Evolutionary conservation across 768 basidiomycete genomes (phyloP).

Genomic region (Gelatoporia subvermispora): DNA sequence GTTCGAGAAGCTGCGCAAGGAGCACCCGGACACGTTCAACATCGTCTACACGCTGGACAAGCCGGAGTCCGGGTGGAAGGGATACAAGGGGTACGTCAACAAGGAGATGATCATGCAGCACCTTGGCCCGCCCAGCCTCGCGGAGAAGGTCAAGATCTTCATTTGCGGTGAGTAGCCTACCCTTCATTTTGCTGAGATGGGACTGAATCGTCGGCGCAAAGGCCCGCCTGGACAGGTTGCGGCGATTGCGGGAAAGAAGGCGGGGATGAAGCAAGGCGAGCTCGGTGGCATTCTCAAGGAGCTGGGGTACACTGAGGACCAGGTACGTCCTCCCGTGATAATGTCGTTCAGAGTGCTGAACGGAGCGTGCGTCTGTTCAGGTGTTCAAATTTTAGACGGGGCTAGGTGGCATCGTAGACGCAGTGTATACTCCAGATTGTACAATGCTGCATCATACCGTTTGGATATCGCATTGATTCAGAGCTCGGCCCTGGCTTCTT

Average conservation of each 20-base stretch:
- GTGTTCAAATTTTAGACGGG: slow-evolving; percentile 19
- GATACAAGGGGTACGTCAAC: slow-evolving; percentile 70
- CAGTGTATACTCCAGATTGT: too few species aligned
- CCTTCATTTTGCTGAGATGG: neutral
- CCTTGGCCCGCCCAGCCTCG: slow-evolving; percentile 55
- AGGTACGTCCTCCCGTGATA: slow-evolving; percentile 42
- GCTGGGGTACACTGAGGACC: slow-evolving; percentile 77
- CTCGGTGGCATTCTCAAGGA: slow-evolving; percentile 82
- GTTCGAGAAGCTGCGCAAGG: slow-evolving; percentile 64
- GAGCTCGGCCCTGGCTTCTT: too few species aligned
- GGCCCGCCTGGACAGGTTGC: slow-evolving; percentile 87
- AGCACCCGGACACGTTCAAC: slow-evolving; percentile 68
- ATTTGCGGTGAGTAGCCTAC: slow-evolving; percentile 63
- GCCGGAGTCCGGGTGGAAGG: slow-evolving; percentile 59
- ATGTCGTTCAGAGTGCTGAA: neutral
- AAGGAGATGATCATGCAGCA: slow-evolving; percentile 69
- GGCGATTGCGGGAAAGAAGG: slow-evolving; percentile 86
- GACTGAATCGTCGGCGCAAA: slow-evolving; percentile 17
- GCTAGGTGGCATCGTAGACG: neutral
- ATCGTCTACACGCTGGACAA: slow-evolving; percentile 87
- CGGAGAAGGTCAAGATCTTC: slow-evolving; percentile 83
- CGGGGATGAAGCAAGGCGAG: slow-evolving; percentile 81
- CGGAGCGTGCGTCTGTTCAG: slow-evolving; percentile 2
- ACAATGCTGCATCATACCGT: too few species aligned
- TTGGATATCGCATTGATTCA: too few species aligned